phyloP scores from a whole-genome alignment of 2,329 filamentous ascomycete species.

The Thelonectria olida region DNA sequence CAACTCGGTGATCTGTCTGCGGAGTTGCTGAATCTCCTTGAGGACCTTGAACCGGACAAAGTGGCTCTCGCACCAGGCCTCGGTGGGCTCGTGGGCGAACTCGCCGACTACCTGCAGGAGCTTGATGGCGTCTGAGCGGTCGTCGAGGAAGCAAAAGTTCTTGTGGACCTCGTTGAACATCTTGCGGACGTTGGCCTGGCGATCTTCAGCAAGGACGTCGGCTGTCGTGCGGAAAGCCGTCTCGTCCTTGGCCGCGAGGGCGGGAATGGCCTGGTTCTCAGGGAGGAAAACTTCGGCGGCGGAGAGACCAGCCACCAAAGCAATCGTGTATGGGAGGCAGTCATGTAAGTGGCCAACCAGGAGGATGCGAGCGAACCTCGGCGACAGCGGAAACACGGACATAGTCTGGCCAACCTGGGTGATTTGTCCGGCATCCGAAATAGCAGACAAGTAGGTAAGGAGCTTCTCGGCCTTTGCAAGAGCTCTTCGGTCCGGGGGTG shows the following conservation, averaged over 20 bases:
- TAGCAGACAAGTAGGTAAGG: slow-evolving; percentile 84
- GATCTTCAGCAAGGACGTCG: slow-evolving; percentile 77
- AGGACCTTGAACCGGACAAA: slow-evolving; percentile 90
- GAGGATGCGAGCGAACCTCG: slow-evolving; percentile 91
- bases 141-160: slow-evolving; percentile 82
- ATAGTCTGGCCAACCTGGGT: slow-evolving; percentile 84
- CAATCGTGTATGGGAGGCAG: slow-evolving; percentile 86
- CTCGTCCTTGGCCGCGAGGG: slow-evolving; percentile 56
- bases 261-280: slow-evolving; percentile 78
- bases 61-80: slow-evolving; percentile 81
- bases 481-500: slow-evolving; percentile 80
- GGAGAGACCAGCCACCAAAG: slow-evolving; percentile 87
- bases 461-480: slow-evolving; percentile 87
- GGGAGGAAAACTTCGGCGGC: slow-evolving; percentile 89
- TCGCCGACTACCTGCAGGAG: slow-evolving; percentile 88
- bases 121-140: slow-evolving; percentile 88
- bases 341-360: slow-evolving; percentile 84
- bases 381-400: slow-evolving; percentile 88
- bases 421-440: slow-evolving; percentile 76
- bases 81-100: slow-evolving; percentile 78
- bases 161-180: slow-evolving; percentile 77
- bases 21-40: slow-evolving; percentile 84
- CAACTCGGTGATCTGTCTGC: slow-evolving; percentile 83
- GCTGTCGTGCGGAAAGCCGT: slow-evolving; percentile 67
- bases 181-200: slow-evolving; percentile 69